These are phyloP conservation scores for Golovinomyces cichoracearum DNA, from an alignment of 2,329 filamentous ascomycete genomes.

Conservation along the genomic window DNA sequence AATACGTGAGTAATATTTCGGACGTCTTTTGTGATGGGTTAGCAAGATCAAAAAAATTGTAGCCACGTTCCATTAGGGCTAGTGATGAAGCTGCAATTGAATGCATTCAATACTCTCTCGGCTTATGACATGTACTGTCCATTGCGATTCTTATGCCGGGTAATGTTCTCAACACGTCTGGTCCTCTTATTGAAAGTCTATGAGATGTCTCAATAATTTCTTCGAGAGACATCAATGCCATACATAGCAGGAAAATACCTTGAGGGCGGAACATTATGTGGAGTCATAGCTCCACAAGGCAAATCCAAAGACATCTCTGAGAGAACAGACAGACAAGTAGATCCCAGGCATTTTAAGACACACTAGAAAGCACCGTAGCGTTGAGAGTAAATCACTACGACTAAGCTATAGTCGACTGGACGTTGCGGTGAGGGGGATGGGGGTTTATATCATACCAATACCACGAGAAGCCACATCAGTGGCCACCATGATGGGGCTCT, in stretches of 20 bases:
- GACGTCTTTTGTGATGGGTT: constrained; percentile 84
- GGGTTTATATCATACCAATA: constrained; percentile 86
- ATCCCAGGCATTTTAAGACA: constrained; percentile 82
- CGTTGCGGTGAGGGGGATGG: constrained; percentile 24
- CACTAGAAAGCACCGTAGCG: constrained; percentile 66
- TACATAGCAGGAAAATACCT: constrained; percentile 41
- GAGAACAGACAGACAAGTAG: constrained; percentile 58
- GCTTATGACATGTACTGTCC: constrained; percentile 16
- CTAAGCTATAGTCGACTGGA: constrained; percentile 25
- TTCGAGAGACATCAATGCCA: constrained; percentile 60
- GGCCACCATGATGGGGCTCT: constrained; percentile 99
- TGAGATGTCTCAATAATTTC: constrained; percentile 44
- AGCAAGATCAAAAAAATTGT: constrained; percentile 40
- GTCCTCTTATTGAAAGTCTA: constrained; percentile 36
- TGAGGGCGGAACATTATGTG: constrained; percentile 40
- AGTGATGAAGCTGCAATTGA: constrained; percentile 15
- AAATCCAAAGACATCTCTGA: constrained; percentile 69
- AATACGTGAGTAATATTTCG: constrained; percentile 99
- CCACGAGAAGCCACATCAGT: constrained; percentile 98
- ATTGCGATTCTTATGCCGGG: constrained; percentile 22
- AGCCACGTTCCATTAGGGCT: constrained; percentile 34
- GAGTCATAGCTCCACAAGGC: neutral
- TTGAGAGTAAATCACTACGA: constrained; percentile 70
- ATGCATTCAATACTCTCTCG: constrained; percentile 18
- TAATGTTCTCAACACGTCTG: constrained; percentile 28